A percentile compares a stretch with the other conserved stretches of the same genome.
Evolutionary conservation across 2,329 filamentous ascomycete genomes (phyloP).

Genomic region (Fusarium brevicatenulatum): DNA sequence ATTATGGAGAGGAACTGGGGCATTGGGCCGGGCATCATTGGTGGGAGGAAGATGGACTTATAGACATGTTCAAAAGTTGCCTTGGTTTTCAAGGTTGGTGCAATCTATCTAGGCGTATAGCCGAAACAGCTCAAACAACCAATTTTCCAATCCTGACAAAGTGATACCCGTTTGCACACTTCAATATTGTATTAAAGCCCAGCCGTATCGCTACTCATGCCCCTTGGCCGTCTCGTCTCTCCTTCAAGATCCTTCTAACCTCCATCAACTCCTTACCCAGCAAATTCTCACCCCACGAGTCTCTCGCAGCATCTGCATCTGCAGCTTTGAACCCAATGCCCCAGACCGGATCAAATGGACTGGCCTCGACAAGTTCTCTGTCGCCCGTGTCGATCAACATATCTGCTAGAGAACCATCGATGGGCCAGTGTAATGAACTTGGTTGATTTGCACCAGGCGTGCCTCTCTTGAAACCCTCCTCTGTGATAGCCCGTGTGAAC

Average conservation of each 20-base stretch:
- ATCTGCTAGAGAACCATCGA: constrained; percentile 55
- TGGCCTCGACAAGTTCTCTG: constrained; percentile 70
- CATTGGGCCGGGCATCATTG: constrained; percentile 27
- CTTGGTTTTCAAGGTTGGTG: constrained; percentile 23
- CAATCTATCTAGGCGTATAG: constrained; percentile 18
- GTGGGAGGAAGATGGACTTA: constrained; percentile 30
- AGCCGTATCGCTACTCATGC: background rate
- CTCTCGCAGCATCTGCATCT: constrained; percentile 58
- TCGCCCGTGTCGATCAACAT: constrained; percentile 67
- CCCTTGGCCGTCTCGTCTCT: constrained; percentile 45
- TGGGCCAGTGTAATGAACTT: constrained; percentile 33
- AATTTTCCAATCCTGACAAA: background rate
- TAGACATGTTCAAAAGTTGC: constrained; percentile 36
- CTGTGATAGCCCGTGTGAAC: constrained; percentile 59
- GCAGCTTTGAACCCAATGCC: constrained; percentile 68
- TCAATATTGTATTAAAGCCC: background rate
- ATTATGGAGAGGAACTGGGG: constrained; percentile 34
- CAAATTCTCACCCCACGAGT: constrained; percentile 71
- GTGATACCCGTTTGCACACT: background rate
- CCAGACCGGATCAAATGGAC: constrained; percentile 71
- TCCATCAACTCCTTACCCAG: constrained; percentile 71
- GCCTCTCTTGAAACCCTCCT: constrained; percentile 43
- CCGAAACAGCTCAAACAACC: constrained; percentile 8
- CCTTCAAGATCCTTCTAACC: constrained; percentile 63
- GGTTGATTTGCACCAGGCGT: constrained; percentile 30